These are phyloP conservation scores for Parachlorella kessleri DNA, from an alignment of 139 green algal genomes.

Conservation along the genomic window DNA sequence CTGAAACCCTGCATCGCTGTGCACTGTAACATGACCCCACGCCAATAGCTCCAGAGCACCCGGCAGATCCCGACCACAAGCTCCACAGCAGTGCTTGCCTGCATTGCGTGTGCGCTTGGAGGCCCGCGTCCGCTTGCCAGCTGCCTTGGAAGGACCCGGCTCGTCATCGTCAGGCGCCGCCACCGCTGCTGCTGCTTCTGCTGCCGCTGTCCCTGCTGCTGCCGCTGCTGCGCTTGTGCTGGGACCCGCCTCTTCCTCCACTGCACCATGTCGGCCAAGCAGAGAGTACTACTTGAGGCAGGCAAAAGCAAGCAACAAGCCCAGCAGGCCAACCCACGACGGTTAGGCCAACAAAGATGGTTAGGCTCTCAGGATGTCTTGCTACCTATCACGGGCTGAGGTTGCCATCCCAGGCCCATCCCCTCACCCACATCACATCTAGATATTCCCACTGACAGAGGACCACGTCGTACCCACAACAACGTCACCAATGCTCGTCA, in stretches of 20 bases:
- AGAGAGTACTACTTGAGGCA: too few relatives aligned
- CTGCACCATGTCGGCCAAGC: too few relatives aligned
- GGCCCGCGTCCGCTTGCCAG: conserved; percentile 6
- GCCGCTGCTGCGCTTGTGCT: background rate
- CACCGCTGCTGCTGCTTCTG: background rate
- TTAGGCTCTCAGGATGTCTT: too few relatives aligned
- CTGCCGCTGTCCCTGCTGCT: background rate
- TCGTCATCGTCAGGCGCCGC: background rate
- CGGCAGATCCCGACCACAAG: too few relatives aligned
- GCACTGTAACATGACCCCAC: too few relatives aligned
- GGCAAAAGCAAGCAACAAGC: background rate
- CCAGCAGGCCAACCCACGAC: background rate
- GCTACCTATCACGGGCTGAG: background rate
- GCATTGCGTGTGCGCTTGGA: background rate
- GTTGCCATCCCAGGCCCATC: background rate
- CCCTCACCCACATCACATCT: background rate
- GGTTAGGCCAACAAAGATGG: background rate
- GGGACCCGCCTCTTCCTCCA: background rate
- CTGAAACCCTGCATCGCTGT: too few relatives aligned
- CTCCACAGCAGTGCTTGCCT: background rate
- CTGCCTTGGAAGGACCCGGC: background rate
- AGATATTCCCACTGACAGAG: background rate
- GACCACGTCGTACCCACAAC: background rate
- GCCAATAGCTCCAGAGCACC: too few relatives aligned
- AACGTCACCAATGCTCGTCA: background rate